Conservation (phyloP, 2,329 filamentous ascomycete genomes). For the Phialocephala sp. region DNA sequence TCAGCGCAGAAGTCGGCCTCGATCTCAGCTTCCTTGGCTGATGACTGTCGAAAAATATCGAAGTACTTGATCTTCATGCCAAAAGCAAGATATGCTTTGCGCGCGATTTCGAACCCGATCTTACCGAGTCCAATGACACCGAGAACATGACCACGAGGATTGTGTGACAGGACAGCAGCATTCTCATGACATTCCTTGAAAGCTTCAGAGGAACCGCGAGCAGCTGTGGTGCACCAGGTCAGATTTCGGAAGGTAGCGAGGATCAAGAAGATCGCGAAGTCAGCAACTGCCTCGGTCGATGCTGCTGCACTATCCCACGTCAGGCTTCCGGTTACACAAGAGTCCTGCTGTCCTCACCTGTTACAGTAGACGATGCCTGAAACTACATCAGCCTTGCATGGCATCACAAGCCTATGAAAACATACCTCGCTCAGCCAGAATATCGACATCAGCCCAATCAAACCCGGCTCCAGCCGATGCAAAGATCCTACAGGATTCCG, state of each 20-base stretch:
- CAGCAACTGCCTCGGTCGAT: conserved; percentile 74
- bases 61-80: conserved; percentile 71
- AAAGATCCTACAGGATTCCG: conserved; percentile 59
- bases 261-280: conserved; percentile 72
- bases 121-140: conserved; percentile 75
- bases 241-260: conserved; percentile 73
- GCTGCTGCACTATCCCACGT: conserved; percentile 58
- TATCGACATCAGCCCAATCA: conserved; percentile 66
- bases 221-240: conserved; percentile 54
- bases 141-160: conserved; percentile 64
- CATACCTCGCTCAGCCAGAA: conserved; percentile 61
- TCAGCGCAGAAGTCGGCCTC: conserved; percentile 58
- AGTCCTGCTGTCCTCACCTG: conserved; percentile 39
- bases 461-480: conserved; percentile 66
- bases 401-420: conserved; percentile 1
- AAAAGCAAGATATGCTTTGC: conserved; percentile 62
- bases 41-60: conserved; percentile 57
- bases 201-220: conserved; percentile 29
- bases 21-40: conserved; percentile 43
- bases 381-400: conserved; percentile 7
- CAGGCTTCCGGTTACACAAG: conserved; percentile 9
- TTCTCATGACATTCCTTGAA: conserved; percentile 66
- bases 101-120: conserved; percentile 66
- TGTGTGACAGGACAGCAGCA: conserved; percentile 64
- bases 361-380: conserved; percentile 73